Evolutionary conservation across 495 filamentous ascomycete species (phyloP), one percentile per base, ranked within the genome.

Genomic region (Penicillium bialowiezense): DNA sequence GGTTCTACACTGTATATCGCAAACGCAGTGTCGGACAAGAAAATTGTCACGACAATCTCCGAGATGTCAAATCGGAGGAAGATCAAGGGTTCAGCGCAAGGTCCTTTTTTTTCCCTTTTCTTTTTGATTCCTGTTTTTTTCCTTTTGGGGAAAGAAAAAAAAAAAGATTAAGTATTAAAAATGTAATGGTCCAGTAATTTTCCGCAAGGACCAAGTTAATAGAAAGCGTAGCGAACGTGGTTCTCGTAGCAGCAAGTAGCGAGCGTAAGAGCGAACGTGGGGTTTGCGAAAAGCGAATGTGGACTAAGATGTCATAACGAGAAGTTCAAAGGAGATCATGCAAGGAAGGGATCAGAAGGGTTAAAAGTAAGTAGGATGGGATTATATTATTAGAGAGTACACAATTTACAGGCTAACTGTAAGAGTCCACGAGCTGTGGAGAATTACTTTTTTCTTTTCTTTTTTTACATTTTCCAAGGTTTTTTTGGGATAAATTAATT

Each of bases 191-290:
- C 29, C 29, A 41, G 18, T 43, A 31, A 29, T 51, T 41, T 50
- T 52, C 36, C 34, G 37, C 37, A 40, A 32, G 24, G 48, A 54
- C 49, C 50, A 48, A 44, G 40, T 26, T 29, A 43, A 55, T 41
- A 56, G 24, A 39, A 52, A 60, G 54, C 60, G 67, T 74, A 74
- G 71, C 71, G 71, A 74, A 69, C 61, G 71, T 73, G 64, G 53
- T 64, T 62, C 55, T 68, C 64, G 61, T 69, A 52, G 55, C 63
- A 57, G 67, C 59, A 68, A 59, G 60, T 67, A 74, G 70, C 71
- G 70, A 75, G 67, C 71, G 71, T 75, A 60, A 64, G 57, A 68
- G 68, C 66, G 66, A 71, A 66, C 59, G 68, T 67, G 48, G 55
- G 54, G 64, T 8, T 8, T 12, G 29, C 5, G 10, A 32, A 32